Evolutionary conservation across 129 eudicot species (phyloP), one percentile per base, ranked within the genome.

Genomic region (Arctium minus): DNA sequence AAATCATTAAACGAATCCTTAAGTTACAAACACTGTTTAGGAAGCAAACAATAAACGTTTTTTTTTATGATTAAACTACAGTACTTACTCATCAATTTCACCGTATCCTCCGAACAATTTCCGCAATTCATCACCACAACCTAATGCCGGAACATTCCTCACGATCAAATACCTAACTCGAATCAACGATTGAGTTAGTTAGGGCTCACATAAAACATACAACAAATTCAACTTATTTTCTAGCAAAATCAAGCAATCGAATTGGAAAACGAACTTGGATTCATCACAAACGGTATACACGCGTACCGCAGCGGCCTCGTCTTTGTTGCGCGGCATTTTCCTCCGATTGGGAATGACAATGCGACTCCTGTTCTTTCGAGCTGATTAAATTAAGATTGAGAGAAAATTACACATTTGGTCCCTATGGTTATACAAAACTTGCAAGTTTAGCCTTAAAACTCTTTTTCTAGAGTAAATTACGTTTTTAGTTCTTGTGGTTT

Each of bases 271-370:
- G 65, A 74, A 95, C 97, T 89, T 96, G 73, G 99, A 96, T 91
- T 96, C 97, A 68, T 96, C 98, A 79, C 94, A 91, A 62, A 96
- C 97, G n/a, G 98, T 91, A 64, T 93, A 96, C 2, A 96, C 95
- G 29, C 97, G 93, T 81, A 96, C 97, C 32, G 92, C 98, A 48
- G 91, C 81, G 8, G 92, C 77, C 79, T 93, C 94, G 77, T 93
- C 92, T 87, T 81, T 88, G 88, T 36, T 86, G 68, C 92, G 88
- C 76, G 94, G 89, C 98, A 93, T 88, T 65, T 80, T 38, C n/a
- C 50, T 50, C 44, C 40, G 31, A 44, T 70, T 79, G 81, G 17
- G 15, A 6, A 70, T n/a, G 36, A 42, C 48, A 27, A 30, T n/a
- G 62, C 22, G 48, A 80, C 31, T 46, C 9, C 71, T 72, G 44